Percentiles rank a stretch among this genome's conserved stretches.
These are phyloP conservation scores for Thalassiosira sp. DNA, from an alignment of 352 stramenopile species.

Conservation along the genomic window DNA sequence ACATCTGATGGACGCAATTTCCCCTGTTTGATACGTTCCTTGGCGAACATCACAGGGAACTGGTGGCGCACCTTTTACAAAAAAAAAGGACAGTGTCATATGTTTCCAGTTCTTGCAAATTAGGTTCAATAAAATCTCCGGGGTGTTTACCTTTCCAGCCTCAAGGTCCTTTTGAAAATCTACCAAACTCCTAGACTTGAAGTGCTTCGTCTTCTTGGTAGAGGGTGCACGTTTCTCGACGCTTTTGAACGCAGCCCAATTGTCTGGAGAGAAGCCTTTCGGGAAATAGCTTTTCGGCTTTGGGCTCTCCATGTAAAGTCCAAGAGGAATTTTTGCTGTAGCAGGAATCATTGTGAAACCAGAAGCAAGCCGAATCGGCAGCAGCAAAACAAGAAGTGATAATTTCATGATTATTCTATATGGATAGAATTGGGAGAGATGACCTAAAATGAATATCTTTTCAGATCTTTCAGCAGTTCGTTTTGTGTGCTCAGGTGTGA, in stretches of 20 bases:
- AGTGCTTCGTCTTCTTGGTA: conserved; percentile 28
- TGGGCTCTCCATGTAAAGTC: not conserved
- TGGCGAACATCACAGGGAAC: conserved; percentile 44
- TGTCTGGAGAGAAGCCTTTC: conserved; percentile 26
- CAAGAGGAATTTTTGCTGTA: not conserved
- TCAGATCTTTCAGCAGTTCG: not conserved
- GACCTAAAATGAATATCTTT: not conserved
- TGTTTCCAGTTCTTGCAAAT: not conserved
- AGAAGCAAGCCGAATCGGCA: not conserved
- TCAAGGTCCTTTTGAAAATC: conserved; percentile 47
- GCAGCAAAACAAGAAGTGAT: conserved; percentile 3
- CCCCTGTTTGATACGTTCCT: conserved; percentile 24
- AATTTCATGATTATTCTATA: conserved; percentile 14
- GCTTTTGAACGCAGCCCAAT: conserved; percentile 32
- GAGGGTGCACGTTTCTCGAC: conserved; percentile 14
- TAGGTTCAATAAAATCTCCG: too few species aligned
- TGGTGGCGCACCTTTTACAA: conserved; percentile 19
- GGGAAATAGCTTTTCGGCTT: conserved; percentile 21
- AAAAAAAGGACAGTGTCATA: not conserved
- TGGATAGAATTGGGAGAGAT: not conserved
- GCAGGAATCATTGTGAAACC: conserved; percentile 2
- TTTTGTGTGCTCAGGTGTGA: not conserved
- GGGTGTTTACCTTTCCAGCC: conserved; percentile 36
- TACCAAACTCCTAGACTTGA: conserved; percentile 28
- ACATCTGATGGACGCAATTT: conserved; percentile 37